Base-by-base conservation (phyloP, 2,329 filamentous ascomycete species). In the Ciborinia camelliae region DNA sequence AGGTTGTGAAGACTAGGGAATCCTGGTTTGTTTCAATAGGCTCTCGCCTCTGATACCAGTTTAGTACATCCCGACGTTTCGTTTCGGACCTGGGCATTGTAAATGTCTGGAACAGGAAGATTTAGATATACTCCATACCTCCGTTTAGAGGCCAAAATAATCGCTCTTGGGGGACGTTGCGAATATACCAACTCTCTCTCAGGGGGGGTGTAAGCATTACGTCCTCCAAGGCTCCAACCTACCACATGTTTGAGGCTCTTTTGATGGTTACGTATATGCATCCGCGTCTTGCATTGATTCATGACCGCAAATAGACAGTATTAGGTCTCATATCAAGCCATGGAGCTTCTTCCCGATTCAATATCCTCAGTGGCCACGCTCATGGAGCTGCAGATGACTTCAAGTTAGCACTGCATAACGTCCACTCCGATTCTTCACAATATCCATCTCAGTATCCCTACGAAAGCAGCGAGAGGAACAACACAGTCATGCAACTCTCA, bases 261-360 rank as follows among this genome's bases (percentile, higher is more conserved):
- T 37, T 30, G 20, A 35, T 15, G 20, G 41, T n/a, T 14, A n/a
- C n/a, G n/a, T n/a, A 35, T 35, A 35, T 47, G 55, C 41, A 47
- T 47, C 55, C 41, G 28, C 26, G 20, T 58, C 41, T 58, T 58
- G 54, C 55, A 26, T 58, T 20, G 41, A 47, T 47, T 26, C 41
- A 26, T 18, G 14, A 18, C 5, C 30, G 41, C n/a, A 35, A 58
- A 47, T 43, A 23, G 53, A n/a, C 18, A 45, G 32, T 23, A 32
- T 45, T 32, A 57, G 54, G 39, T 23, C 18, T 35, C 14, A 20
- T 26, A n/a, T 45, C 28, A 39, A 26, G n/a, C 4, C 35, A 30
- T 55, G 37, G 37, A 41, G 5, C 15, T n/a, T 32, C 41, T 35
- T 39, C 51, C 51, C 14, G 12, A 54, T 48, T 35, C 41, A 20